Conservation (phyloP, 805 yeast genomes). For the Ogataea sp. region DNA sequence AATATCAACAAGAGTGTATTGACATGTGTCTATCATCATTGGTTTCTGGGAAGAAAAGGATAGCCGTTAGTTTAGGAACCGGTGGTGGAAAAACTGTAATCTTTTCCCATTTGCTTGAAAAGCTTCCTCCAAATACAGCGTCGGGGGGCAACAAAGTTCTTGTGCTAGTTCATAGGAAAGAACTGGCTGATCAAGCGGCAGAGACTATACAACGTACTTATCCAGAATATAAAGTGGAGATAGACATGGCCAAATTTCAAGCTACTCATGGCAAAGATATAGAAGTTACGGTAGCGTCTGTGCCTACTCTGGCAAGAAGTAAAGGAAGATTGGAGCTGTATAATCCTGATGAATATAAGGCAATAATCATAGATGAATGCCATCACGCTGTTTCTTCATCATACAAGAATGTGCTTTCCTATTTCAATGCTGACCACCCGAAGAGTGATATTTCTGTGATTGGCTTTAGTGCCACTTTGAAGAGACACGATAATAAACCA, state of each 20-base stretch:
- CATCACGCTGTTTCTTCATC: constrained; percentile 80
- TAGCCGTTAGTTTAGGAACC: constrained; percentile 84
- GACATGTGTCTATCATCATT: constrained; percentile 43
- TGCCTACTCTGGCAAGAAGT: constrained; percentile 49
- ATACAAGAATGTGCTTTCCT: constrained; percentile 47
- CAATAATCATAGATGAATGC: constrained; percentile 83
- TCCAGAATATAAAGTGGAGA: constrained; percentile 46
- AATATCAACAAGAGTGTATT: constrained; percentile 69
- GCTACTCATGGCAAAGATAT: constrained; percentile 31
- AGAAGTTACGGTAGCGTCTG: constrained; percentile 72
- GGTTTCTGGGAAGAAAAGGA: constrained; percentile 36
- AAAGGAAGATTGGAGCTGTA: constrained; percentile 40
- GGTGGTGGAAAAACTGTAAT: constrained; percentile 94
- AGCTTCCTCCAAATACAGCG: constrained; percentile 15
- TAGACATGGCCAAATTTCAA: constrained; percentile 58
- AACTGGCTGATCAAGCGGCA: constrained; percentile 67
- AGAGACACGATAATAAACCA: constrained; percentile 61
- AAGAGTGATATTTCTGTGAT: constrained; percentile 46
- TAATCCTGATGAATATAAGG: constrained; percentile 52
- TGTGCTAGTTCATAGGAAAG: constrained; percentile 75
- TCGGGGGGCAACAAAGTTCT: constrained; percentile 34
- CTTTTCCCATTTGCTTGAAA: constrained; percentile 49
- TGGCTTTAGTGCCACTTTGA: constrained; percentile 87
- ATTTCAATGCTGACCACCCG: constrained; percentile 43
- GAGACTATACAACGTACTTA: constrained; percentile 34